phyloP scores from a whole-genome alignment of 1,284 basidiomycete genomes.

The Athelia sp. region DNA sequence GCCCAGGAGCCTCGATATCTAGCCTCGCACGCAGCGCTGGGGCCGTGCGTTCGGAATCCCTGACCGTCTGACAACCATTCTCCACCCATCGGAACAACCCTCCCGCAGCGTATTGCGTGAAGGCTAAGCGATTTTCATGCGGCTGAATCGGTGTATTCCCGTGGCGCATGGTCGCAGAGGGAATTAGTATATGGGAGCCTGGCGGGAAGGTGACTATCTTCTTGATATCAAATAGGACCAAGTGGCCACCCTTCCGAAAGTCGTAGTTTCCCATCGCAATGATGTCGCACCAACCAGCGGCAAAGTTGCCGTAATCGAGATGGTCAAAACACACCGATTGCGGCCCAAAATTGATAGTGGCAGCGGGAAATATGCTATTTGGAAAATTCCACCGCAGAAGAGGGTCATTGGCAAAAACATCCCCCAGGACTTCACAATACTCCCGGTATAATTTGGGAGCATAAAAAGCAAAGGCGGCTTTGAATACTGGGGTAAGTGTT shows the following conservation, averaged over 20 bases:
- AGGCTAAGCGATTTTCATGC: conserved; percentile 1
- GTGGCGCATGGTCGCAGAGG: conserved; percentile 4
- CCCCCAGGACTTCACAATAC: not conserved
- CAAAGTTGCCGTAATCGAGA: conserved; percentile 15
- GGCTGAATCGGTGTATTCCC: conserved; percentile 5
- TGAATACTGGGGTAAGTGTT: not conserved
- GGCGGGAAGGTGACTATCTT: conserved; percentile 20
- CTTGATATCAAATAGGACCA: conserved; percentile 18
- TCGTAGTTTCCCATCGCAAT: conserved; percentile 18
- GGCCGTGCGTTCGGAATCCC: not conserved
- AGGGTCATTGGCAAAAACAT: not conserved
- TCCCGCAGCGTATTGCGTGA: not conserved
- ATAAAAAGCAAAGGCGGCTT: conserved; percentile 1
- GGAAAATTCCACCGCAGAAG: not conserved
- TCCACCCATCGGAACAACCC: not conserved
- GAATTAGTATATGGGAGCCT: conserved; percentile 7
- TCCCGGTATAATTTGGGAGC: not conserved
- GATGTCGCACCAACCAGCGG: conserved; percentile 18
- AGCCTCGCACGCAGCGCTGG: not conserved
- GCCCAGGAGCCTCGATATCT: not conserved
- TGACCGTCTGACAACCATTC: not conserved
- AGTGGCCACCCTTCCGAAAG: conserved; percentile 16
- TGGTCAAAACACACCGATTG: conserved; percentile 7
- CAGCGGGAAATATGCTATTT: conserved; percentile 9
- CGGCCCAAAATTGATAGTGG: conserved; percentile 17